These are phyloP conservation scores for Pterocarpus santalinus DNA, from an alignment of 306 rosid species.

Conservation along the genomic window DNA sequence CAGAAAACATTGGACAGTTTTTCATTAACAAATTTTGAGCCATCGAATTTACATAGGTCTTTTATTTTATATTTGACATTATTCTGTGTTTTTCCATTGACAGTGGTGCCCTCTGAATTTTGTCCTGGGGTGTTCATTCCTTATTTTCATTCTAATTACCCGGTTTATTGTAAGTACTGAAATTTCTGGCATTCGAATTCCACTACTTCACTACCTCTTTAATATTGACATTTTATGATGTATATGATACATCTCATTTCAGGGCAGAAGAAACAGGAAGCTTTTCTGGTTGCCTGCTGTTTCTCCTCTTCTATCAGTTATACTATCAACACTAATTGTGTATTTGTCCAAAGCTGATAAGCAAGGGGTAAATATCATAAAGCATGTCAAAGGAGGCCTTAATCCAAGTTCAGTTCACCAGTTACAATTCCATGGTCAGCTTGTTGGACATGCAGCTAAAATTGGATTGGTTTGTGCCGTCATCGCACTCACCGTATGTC, in stretches of 20 bases:
- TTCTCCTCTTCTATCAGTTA: constrained; percentile 79
- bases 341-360: constrained; percentile 73
- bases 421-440: constrained; percentile 65
- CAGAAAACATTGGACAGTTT: not conserved
- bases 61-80: constrained; percentile 15
- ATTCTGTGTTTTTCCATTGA: constrained; percentile 19
- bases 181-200: not conserved
- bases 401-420: constrained; percentile 74
- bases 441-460: constrained; percentile 78
- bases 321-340: constrained; percentile 78
- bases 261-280: constrained; percentile 82
- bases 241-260: constrained; percentile 29
- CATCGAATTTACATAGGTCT: not conserved
- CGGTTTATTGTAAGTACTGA: constrained; percentile 72
- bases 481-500: constrained; percentile 79
- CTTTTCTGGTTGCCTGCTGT: constrained; percentile 83
- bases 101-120: constrained; percentile 84
- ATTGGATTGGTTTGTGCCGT: constrained; percentile 73
- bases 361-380: constrained; percentile 78
- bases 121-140: constrained; percentile 78
- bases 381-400: constrained; percentile 71
- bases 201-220: not conserved
- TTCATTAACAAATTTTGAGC: not conserved
- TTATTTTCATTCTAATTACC: constrained; percentile 72
- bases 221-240: constrained; percentile 8